Evolutionary conservation across 768 basidiomycete species (phyloP), one percentile per base, ranked within the genome.

Genomic region (Boletus reticuloceps): DNA sequence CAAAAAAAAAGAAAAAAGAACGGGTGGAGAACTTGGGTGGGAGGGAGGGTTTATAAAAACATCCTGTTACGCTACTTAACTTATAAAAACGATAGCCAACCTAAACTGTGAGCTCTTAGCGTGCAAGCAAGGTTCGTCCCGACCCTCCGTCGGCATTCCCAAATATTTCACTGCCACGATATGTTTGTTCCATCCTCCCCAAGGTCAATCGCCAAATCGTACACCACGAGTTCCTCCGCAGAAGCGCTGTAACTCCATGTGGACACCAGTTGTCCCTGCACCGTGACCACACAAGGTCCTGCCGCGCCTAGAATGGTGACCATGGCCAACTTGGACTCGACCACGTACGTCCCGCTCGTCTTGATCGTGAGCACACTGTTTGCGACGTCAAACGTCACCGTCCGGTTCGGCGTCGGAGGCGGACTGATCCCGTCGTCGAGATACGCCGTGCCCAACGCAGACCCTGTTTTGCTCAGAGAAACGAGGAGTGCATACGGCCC

Each of bases 401-500:
- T 77, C 38, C 75, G 77, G 64, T 74, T 79, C 5, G 77, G 76
- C 32, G 77, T 77, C 19, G 83, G 82, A 38, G 82, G 82, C 48
- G 76, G 62, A 58, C 52, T 60, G 3, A 39, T 73, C 13, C 88
- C 88, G 64, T 89, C 88, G 63, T 90, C 88, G 43, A 89, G 54
- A 62, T 84, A 85, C 0, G 82, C 81, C 31, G 73, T 74, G 1
- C 88, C 88, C 45, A 77, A 78, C 1, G 87, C 87, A 3, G 65
- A 49, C 0, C 82, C 81, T 20, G 70, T 64, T 3, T 62, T 58
- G 16, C 75, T 71, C 48, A 81, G 77, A 2, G 84, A 80, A 8
- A 88, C 75, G 36, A 89, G 75, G 10, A 90, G 72, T 5, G 79
- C 75, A 65, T 81, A 89, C 1, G 85, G 82, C 0, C 80, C 79